Base-by-base conservation (phyloP, 225 moss, liverwort and hornwort species). In the Pleurozium schreberi region DNA sequence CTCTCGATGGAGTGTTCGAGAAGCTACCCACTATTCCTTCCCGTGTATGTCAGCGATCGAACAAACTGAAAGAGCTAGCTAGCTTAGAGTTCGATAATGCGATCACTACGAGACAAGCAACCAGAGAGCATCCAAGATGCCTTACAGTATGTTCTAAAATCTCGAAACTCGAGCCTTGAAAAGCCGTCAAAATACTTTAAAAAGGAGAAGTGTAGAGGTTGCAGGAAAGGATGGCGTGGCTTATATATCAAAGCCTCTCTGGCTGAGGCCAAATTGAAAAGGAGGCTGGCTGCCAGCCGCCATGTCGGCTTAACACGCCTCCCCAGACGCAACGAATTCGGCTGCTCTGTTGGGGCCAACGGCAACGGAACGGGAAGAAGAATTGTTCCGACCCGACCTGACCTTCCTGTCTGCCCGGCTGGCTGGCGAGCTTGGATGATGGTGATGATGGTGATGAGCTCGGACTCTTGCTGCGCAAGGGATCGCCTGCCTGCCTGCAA, bases 251-350 rank as follows among this genome's bases (percentile, higher is more conserved):
- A 69, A 65, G 85, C 67, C 68, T 45, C 36, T 25, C 25, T 28
- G 66, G 59, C 34, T 14, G 69, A 30, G 55, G 88, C 85, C 42
- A 67, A 57, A 57, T 57, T 28, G n/a, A 62, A 91, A 77, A 82
- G 75, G 61, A 17, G 58, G 59, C 59, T 76, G 55, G 42, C 77
- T 19, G 59, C 18, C 61, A 83, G 91, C 89, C 77, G 85, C 85
- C 90, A 64, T 92, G 92, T 92, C 90, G 88, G 88, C 90, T 1
- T 1, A n/a, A 90, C 92, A 92, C 92, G 92, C 88, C 69, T 92
- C 88, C 92, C 92, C 61, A 84, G 42, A 80, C 60, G 61, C 83
- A 60, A 66, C 80, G 57, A 80, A 82, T 43, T 75, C 61, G 61
- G 49, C 75, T 50, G 63, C 63, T 49, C 50, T 36, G 80, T 4